Conservation (phyloP, 495 filamentous ascomycete species). For the Chaetomidium leptoderma region DNA sequence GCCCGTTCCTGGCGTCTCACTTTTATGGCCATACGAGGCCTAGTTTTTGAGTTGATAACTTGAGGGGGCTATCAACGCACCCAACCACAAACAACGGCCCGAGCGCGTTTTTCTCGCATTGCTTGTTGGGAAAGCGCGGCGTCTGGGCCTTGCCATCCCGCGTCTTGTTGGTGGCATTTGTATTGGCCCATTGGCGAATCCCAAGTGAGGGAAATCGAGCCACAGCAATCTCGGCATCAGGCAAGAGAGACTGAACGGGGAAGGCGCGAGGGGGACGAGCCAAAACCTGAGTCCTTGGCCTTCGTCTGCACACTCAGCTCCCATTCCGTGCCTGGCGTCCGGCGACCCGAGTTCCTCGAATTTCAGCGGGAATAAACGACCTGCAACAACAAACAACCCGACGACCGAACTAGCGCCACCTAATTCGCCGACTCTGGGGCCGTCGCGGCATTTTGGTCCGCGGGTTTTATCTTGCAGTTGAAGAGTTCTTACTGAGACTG, state of each 20-base stretch:
- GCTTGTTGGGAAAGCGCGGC: not conserved
- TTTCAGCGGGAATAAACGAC: not conserved
- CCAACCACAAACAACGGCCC: no score
- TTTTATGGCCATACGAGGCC: no score
- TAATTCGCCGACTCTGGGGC: conserved; percentile 13
- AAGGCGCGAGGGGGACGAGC: not conserved
- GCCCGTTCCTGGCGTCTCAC: no score
- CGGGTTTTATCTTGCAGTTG: not conserved
- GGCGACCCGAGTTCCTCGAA: no score
- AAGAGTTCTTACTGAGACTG: not conserved
- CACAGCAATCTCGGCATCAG: no score
- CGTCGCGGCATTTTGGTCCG: conserved; percentile 8
- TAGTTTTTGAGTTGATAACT: no score
- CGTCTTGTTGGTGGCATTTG: not conserved
- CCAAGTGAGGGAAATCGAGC: no score
- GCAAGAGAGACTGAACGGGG: no score
- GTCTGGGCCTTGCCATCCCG: not conserved
- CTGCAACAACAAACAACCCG: not conserved
- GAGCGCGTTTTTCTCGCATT: not conserved
- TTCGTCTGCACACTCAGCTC: no score
- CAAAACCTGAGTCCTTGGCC: not conserved
- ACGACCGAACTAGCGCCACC: conserved; percentile 15
- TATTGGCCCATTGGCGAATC: conserved; percentile 1
- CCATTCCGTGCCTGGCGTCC: no score
- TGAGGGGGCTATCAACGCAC: no score